Evolutionary conservation across 352 stramenopile genomes (phyloP).

Genomic region (Phytophthora pisi): DNA sequence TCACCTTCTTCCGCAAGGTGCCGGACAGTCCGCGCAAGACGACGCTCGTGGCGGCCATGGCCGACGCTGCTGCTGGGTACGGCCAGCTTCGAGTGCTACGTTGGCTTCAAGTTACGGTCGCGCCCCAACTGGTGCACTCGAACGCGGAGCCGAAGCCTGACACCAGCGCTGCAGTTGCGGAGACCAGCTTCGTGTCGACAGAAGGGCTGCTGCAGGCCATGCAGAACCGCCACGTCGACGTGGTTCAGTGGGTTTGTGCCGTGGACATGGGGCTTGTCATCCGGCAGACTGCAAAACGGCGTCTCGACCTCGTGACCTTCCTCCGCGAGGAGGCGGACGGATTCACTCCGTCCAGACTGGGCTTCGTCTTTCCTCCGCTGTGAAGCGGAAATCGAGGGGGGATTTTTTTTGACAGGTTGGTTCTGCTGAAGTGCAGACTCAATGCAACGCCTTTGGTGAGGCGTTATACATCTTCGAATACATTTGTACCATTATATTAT

Average conservation of each 20-base stretch:
- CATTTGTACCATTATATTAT: constrained; percentile 3
- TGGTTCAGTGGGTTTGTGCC: constrained; percentile 41
- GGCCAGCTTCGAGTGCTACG: constrained; percentile 41
- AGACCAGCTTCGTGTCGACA: constrained; percentile 41
- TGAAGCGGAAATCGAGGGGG: constrained; percentile 8
- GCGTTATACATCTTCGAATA: constrained; percentile 29
- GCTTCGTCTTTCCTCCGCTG: constrained; percentile 37
- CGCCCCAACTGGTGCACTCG: constrained; percentile 17
- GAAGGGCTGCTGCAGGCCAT: constrained; percentile 33
- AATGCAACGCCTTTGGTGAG: constrained; percentile 15
- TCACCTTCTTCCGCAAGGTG: constrained; percentile 37
- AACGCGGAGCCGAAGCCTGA: background rate
- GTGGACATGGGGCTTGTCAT: constrained; percentile 31
- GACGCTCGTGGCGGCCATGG: constrained; percentile 28
- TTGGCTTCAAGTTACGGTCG: constrained; percentile 33
- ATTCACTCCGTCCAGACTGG: constrained; percentile 32
- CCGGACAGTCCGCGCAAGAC: constrained; percentile 25
- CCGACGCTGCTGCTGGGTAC: constrained; percentile 33
- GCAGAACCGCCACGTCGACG: constrained; percentile 40
- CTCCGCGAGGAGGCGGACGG: constrained; percentile 35
- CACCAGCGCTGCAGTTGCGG: background rate
- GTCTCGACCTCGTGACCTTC: constrained; percentile 36
- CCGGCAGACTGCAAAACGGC: constrained; percentile 24
- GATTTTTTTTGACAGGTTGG: constrained; percentile 10
- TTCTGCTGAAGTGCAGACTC: constrained; percentile 28